A percentile compares a stretch with the other conserved stretches of the same genome.
These are phyloP conservation scores for Bacidia rubella DNA, from an alignment of 495 filamentous ascomycete species.

Conservation along the genomic window DNA sequence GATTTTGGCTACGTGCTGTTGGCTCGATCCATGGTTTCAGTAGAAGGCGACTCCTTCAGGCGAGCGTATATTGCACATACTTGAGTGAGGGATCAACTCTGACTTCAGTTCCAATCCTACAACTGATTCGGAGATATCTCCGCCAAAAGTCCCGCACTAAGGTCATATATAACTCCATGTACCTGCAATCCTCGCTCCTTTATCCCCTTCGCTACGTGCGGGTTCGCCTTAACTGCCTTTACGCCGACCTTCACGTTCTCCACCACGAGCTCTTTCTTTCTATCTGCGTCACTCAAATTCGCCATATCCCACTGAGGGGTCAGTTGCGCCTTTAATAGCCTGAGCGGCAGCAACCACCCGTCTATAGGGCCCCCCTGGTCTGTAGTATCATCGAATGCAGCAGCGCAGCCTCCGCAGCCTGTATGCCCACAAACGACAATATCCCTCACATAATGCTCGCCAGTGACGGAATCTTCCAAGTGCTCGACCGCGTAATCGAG, in stretches of 20 bases:
- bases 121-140: too few species aligned
- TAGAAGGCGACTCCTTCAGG: too few species aligned
- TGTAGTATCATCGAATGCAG: constrained; percentile 53
- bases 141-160: too few species aligned
- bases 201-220: constrained; percentile 41
- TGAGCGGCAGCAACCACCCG: constrained; percentile 64
- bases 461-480: too few species aligned
- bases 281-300: constrained; percentile 35
- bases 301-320: constrained; percentile 30
- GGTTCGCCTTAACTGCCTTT: constrained; percentile 39
- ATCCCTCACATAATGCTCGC: too few species aligned
- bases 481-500: constrained; percentile 67
- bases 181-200: constrained; percentile 55
- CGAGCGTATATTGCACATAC: too few species aligned
- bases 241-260: constrained; percentile 56
- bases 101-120: too few species aligned
- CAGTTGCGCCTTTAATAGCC: constrained; percentile 35
- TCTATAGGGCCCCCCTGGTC: constrained; percentile 54
- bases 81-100: too few species aligned
- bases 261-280: constrained; percentile 44
- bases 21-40: too few species aligned
- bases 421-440: constrained; percentile 78
- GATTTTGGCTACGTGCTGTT: too few species aligned
- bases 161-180: too few species aligned
- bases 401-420: constrained; percentile 61